Evolutionary conservation across 2,329 filamentous ascomycete genomes (phyloP).

Genomic region (Xenoacremonium recifei): DNA sequence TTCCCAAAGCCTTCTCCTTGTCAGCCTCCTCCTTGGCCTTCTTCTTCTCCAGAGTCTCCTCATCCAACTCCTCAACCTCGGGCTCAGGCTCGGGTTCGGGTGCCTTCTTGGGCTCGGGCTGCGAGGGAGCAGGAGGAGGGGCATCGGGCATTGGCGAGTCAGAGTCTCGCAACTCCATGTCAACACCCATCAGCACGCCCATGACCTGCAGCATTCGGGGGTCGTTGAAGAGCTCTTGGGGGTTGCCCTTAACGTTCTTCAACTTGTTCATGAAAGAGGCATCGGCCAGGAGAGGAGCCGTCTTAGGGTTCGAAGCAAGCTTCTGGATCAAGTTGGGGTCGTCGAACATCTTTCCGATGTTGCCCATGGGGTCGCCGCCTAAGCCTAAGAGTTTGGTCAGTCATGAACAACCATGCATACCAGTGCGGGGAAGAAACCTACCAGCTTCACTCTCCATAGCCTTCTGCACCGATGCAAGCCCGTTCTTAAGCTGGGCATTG

Average conservation of each 20-base stretch:
- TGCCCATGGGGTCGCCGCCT: conserved; percentile 63
- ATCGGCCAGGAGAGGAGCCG: conserved; percentile 75
- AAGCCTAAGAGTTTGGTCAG: neutral
- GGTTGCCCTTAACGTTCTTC: conserved; percentile 77
- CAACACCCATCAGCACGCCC: conserved; percentile 88
- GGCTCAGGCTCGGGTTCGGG: conserved; percentile 57
- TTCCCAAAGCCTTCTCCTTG: conserved; percentile 90
- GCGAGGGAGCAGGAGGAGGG: conserved; percentile 35
- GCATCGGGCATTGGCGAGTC: conserved; percentile 71
- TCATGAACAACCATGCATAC: neutral
- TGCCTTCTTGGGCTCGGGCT: conserved; percentile 52
- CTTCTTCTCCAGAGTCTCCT: conserved; percentile 79
- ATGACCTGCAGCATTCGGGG: conserved; percentile 92
- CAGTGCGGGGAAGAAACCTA: conserved; percentile 11
- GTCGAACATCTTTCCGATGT: conserved; percentile 89
- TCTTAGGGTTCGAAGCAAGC: conserved; percentile 93
- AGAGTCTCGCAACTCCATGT: conserved; percentile 63
- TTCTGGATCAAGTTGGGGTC: conserved; percentile 89
- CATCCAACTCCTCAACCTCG: conserved; percentile 71
- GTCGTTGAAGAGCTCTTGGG: conserved; percentile 81
- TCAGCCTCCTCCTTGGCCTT: conserved; percentile 92
- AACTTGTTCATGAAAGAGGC: conserved; percentile 88
- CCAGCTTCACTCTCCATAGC: conserved; percentile 68
- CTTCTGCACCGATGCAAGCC: conserved; percentile 79
- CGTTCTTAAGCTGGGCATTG: conserved; percentile 91